Base-by-base conservation (phyloP, 331 rosid genomes). In the Rhamnella rubrinervis region DNA sequence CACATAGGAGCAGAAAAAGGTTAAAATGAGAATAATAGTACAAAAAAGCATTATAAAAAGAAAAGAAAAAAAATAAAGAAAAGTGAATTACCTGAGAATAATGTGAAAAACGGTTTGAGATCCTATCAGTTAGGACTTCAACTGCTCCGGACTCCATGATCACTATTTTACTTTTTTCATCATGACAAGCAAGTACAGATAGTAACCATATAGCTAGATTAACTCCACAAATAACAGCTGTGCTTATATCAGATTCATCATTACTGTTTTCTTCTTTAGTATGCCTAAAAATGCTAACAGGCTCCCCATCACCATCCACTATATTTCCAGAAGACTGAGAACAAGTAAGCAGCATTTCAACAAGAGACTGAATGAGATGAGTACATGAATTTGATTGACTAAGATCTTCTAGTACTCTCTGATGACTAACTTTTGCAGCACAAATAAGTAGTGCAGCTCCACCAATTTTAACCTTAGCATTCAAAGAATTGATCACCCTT, bases 91-190 rank as follows among this genome's bases (percentile, higher is more conserved):
- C 98, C 98, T 89, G 98, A 77, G 91, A 77, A 81, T 89, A 89
- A 66, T 79, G 90, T 4, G 87, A 83, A 70, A 71, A 89, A 79
- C 75, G 83, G 58, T 84, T 82, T 65, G 97, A 80, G 83, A 95
- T 89, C 84, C 91, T 86, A 21, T 91, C 95, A 18, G 86, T 84
- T 65, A 95, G 87, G 74, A 84, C 87, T 64, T 95, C 98, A 78
- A 95, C 83, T 20, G 93, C 98, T 77, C 95, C 97, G 78, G 97
- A 86, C 78, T 95, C 97, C 98, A 89, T 90, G 68, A 89, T 89
- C 77, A 75, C 78, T 75, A 19, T 71, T 77, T 79, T 95, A 75
- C 87, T 83, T 74, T 80, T 87, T 73, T 79, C 97, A 75, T 89
- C 93, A 49, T 86, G 87, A 80, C 98, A 85, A 28, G 96, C 95